phyloP scores from a whole-genome alignment of 176 grass and related monocot genomes.

The Ensete ventricosum region DNA sequence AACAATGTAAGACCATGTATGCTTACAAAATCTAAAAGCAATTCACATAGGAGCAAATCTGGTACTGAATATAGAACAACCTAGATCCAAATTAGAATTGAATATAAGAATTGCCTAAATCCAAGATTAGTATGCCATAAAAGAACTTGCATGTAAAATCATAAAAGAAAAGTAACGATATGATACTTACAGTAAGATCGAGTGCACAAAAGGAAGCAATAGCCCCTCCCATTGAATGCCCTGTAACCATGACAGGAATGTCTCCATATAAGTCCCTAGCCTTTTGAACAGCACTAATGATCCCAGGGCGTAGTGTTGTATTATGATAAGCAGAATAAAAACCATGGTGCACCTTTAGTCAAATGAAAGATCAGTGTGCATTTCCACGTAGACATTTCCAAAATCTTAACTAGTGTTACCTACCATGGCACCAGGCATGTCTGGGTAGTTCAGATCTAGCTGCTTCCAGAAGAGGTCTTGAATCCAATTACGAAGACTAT shows the following conservation, averaged over 20 bases:
- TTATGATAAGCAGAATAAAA: slow-evolving; percentile 25
- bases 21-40: no score
- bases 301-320: slow-evolving; percentile 6
- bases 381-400: neutral
- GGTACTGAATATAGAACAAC: no score
- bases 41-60: no score
- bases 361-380: neutral
- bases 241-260: slow-evolving; percentile 14
- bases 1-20: no score
- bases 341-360: slow-evolving; percentile 18
- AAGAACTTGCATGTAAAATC: neutral
- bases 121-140: neutral
- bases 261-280: slow-evolving; percentile 9
- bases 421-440: slow-evolving; percentile 54
- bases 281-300: slow-evolving; percentile 4
- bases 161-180: neutral
- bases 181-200: slow-evolving; percentile 15
- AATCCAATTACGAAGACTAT: slow-evolving; percentile 83
- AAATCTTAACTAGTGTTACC: neutral
- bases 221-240: slow-evolving; percentile 21
- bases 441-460: slow-evolving; percentile 81
- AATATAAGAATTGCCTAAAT: neutral
- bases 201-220: slow-evolving; percentile 23
- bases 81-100: no score
- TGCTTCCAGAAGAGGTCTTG: slow-evolving; percentile 80